These are phyloP conservation scores for Daldinia eschscholtzii DNA, from an alignment of 2,329 filamentous ascomycete species.

Conservation along the genomic window DNA sequence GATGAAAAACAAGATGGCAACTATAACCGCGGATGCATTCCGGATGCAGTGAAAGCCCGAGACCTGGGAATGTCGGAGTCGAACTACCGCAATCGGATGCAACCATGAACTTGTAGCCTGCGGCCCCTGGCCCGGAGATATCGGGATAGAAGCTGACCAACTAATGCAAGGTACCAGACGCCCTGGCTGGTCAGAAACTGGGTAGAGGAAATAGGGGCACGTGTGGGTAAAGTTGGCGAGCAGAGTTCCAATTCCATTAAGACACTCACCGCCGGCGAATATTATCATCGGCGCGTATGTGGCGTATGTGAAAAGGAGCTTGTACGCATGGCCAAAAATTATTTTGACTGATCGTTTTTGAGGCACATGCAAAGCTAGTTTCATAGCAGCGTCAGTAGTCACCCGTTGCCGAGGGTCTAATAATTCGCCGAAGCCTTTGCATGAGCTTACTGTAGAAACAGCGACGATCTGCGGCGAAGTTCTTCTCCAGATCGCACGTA, in stretches of 20 bases:
- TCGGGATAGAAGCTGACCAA: conserved; percentile 37
- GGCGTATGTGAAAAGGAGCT: conserved; percentile 16
- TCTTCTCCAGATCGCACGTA: conserved; percentile 24
- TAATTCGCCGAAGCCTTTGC: conserved; percentile 8
- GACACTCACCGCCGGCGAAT: conserved; percentile 32
- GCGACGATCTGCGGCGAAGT: conserved; percentile 28
- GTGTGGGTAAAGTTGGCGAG: conserved; percentile 27
- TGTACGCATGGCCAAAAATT: conserved; percentile 1
- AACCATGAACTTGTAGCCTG: conserved; percentile 31
- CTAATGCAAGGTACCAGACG: conserved; percentile 49
- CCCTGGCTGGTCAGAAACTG: conserved; percentile 25
- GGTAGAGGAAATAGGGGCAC: conserved; percentile 24
- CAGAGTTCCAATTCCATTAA: conserved; percentile 7
- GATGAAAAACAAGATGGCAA: conserved; percentile 13
- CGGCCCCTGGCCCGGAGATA: conserved; percentile 42
- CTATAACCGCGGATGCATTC: conserved; percentile 16
- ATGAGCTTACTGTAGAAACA: conserved; percentile 39
- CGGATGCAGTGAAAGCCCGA: conserved; percentile 28
- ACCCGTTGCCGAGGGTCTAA: not conserved
- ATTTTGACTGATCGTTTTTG: conserved; percentile 5
- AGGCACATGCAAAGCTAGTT: conserved; percentile 21
- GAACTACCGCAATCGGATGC: conserved; percentile 37
- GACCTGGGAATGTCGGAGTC: conserved; percentile 20
- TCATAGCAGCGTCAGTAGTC: conserved; percentile 24
- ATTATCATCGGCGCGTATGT: conserved; percentile 6